Base-by-base conservation (phyloP, 495 filamentous ascomycete species). In the Poronia punctata region DNA sequence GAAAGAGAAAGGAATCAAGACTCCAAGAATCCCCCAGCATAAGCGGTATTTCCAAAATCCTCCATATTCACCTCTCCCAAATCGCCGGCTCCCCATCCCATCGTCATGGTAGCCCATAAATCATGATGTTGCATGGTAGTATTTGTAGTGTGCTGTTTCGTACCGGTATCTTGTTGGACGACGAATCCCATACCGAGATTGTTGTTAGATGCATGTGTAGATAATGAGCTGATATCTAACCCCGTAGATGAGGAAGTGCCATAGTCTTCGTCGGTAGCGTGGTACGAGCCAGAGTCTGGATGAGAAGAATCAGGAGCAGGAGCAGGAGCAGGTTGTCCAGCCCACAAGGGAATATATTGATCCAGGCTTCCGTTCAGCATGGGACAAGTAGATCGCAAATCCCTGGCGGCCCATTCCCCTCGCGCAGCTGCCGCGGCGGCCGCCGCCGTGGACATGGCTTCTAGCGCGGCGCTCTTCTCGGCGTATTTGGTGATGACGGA, bases 331-430 rank as follows among this genome's bases (percentile, higher is more conserved):
- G n/a, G n/a, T 18, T 57, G 50, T 7, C 46, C 66, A 17, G 66
- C 60, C 66, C 66, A 71, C 36, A 59, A 48, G 2, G 59, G 58
- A 26, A 62, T 53, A 19, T 65, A 65, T 18, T 50, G 25, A 20
- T 70, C 59, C 35, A 70, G 29, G 32, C 62, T 68, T 19, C 66
- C 64, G 37, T 71, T 66, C 40, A 68, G 52, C 64, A 71, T 69
- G 4, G 66, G 68, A 29, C 68, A 71, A 8, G 52, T 24, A 7
- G 47, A 39, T 3, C 10, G 14, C 38, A 16, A 40, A 43, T 44
- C 25, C 27, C 16, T 17, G 32, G 3, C 14, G 31, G 18, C 38
- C 44, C 10, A 17, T 14, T 30, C 35, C 21, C 21, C 34, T 5
- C 14, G 21, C 18, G 27, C 10, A 7, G 34, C 33, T 1, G 34